phyloP scores from a whole-genome alignment of 306 rosid species.

The Neltuma alba region DNA sequence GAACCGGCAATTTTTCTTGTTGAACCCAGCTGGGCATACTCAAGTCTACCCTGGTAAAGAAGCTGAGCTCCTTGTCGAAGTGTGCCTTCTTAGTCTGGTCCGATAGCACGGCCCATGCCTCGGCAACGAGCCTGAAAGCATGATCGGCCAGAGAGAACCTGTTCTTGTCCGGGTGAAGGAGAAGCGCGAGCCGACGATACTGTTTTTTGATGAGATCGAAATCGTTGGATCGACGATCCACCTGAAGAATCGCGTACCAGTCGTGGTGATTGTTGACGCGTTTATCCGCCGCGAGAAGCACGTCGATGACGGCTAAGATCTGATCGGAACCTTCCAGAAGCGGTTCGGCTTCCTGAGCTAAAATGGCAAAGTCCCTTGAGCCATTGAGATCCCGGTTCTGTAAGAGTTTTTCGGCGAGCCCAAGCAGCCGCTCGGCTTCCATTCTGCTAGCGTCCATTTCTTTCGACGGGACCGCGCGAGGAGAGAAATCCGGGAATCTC shows the following conservation, averaged over 20 bases:
- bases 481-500: neutral
- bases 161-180: slow-evolving; percentile 90
- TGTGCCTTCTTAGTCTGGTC: slow-evolving; percentile 60
- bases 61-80: slow-evolving; percentile 65
- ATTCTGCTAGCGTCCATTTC: slow-evolving; percentile 44
- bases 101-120: slow-evolving; percentile 82
- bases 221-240: slow-evolving; percentile 71
- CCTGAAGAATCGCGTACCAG: slow-evolving; percentile 83
- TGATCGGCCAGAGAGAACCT: slow-evolving; percentile 66
- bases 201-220: slow-evolving; percentile 68
- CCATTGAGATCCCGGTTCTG: slow-evolving; percentile 80
- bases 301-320: slow-evolving; percentile 87
- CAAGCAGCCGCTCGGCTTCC: slow-evolving; percentile 83
- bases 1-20: slow-evolving; percentile 64
- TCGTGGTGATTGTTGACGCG: slow-evolving; percentile 80
- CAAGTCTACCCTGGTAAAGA: slow-evolving; percentile 56
- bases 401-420: slow-evolving; percentile 78
- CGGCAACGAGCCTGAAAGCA: slow-evolving; percentile 85
- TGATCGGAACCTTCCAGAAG: slow-evolving; percentile 92
- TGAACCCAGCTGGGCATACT: slow-evolving; percentile 49
- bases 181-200: slow-evolving; percentile 85
- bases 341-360: slow-evolving; percentile 91
- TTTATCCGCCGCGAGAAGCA: slow-evolving; percentile 71
- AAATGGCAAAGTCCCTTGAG: slow-evolving; percentile 72
- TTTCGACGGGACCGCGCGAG: neutral